Evolutionary conservation across 495 filamentous ascomycete genomes (phyloP), one percentile per base, ranked within the genome.

Genomic region (Penicillium bovifimosum): DNA sequence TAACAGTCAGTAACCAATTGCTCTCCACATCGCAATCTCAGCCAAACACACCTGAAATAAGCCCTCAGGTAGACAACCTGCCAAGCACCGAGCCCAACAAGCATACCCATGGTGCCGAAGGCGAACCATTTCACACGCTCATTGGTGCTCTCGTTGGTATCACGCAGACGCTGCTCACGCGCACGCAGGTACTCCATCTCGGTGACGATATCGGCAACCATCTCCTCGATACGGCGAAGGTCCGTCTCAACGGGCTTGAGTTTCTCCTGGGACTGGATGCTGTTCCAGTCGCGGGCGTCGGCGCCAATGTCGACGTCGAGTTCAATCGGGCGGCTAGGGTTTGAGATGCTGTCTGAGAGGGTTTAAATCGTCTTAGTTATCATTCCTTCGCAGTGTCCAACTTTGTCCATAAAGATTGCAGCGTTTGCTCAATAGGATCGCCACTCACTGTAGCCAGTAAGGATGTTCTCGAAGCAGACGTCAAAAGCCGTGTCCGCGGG

Each of bases 141-240:
- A 75, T 98, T 98, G 48, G 93, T 98, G 77, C 92, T 96, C 83
- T 98, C 93, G 72, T 98, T 98, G 60, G 93, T 98, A 76, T 98
- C 93, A 62, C 93, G 80, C 48, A 98, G 83, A 72, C 88, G 93
- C 81, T 96, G 91, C 78, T 98, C 93, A 60, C 93, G 80, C 7
- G 73, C 66, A 49, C 95, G 80, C 38, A 98, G 83, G 76, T 97
- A 98, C 52, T 95, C 90, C 86, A 92, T 93, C 78, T 95, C 89
- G 43, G 71, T 72, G 29, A 91, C 88, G 57, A 95, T 82, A 63
- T 95, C 88, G 26, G 72, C 71, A 33, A 91, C 86, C 67, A 92
- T 78, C 75, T 95, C 89, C 69, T 92, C 90, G 60, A 97, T 89
- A 50, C 92, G 86, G 54, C 92, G 85, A 65, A 98, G 82, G 66